Conservation (phyloP, 2,329 filamentous ascomycete genomes). For the Colletotrichum sp. region DNA sequence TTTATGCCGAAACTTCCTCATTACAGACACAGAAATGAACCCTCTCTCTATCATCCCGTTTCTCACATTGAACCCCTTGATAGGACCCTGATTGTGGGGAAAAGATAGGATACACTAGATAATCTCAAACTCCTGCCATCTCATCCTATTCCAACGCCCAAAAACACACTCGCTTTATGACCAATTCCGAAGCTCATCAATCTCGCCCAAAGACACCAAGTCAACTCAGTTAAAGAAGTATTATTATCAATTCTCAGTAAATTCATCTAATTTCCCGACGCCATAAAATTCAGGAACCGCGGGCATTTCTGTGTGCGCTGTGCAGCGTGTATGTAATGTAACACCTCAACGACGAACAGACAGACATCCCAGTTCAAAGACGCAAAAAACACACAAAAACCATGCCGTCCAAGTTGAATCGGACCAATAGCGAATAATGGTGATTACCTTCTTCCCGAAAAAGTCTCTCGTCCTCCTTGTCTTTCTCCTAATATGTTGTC, state of each 20-base stretch:
- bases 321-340: neutral
- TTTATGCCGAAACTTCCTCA: neutral
- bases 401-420: neutral
- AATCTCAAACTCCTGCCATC: neutral
- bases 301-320: neutral
- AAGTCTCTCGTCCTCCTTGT: neutral
- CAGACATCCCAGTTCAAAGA: neutral
- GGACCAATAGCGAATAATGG: neutral
- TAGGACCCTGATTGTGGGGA: neutral
- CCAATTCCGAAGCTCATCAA: neutral
- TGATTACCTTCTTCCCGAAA: neutral
- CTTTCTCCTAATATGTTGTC: neutral
- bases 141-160: neutral
- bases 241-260: neutral
- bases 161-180: too few relatives aligned
- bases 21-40: neutral
- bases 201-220: neutral
- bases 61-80: neutral
- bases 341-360: neutral
- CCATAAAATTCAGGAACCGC: too few relatives aligned
- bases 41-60: neutral
- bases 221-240: neutral
- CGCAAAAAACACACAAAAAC: neutral
- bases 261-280: neutral
- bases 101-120: fast-evolving